Base-by-base conservation (phyloP, 2,329 filamentous ascomycete species). In the Lasiodiplodia citricola region DNA sequence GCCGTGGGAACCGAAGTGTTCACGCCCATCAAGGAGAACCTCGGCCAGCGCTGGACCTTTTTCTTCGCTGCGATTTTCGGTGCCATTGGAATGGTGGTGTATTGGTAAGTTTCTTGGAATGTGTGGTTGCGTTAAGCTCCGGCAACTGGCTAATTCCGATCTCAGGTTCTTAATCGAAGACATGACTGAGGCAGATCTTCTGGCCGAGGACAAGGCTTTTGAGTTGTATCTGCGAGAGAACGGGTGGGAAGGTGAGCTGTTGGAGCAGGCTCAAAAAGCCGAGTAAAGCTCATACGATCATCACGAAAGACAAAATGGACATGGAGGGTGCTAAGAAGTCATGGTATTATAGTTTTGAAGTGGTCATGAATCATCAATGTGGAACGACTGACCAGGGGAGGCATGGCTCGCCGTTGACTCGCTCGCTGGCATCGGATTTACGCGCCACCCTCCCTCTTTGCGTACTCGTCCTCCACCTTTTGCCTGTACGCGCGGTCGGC, bases 1-100 rank as follows among this genome's bases (percentile, higher is more conserved):
- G 85, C 85, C 0, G 72, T 87, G 4, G 85, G 85, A 0, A 86
- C 83, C 1, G 80, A 86, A 67, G 84, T 82, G 0, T 86, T 86
- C 63, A 83, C 79, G 4, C 84, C 83, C 0, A 84, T 85, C 35
- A 78, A 84, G 66, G 75, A 74, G 6, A 74, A 81, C 50, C 75
- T 85, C 0, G 83, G 84, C 0, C 83, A 85, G 72, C 78, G 78
- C 41, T 85, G 83, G 83, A 86, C 84, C 0, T 86, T 86, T 60
- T 85, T 86, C 69, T 82, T 86, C 63, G 84, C 84, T 10, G 84
- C 84, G 1, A 84, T 86, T 38, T 51, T 65, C 18, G 62, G 62
- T 23, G 35, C 62, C 25, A 84, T 82, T 64, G 84, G 83, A 18
- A 79, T 86, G 14, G 78, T 16, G 5, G 62, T 65, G 47, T 54